Conservation (phyloP, 176 grass and related monocot genomes). For the Oryza officinalis region DNA sequence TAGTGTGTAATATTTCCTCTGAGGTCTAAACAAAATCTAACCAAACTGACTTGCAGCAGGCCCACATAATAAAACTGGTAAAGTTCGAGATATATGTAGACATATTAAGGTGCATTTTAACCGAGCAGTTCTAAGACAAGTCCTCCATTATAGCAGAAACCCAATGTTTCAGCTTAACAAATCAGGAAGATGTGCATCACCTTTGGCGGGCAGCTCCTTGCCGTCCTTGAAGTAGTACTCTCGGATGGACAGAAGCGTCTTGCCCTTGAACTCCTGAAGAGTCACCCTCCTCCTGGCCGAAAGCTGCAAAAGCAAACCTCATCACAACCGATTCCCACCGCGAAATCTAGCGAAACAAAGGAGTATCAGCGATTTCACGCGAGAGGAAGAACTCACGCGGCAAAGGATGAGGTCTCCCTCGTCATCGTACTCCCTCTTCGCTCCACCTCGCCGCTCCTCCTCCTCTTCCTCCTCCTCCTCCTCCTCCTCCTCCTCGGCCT, state of each 20-base stretch:
- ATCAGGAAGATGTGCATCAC: slow-evolving; percentile 37
- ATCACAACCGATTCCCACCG: not conserved
- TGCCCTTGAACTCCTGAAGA: slow-evolving; percentile 71
- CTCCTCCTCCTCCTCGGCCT: slow-evolving; percentile 13
- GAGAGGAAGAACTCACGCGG: slow-evolving; percentile 53
- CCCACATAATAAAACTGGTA: not conserved
- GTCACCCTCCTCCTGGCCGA: slow-evolving; percentile 83
- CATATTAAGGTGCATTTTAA: not conserved
- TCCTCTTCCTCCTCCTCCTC: slow-evolving; percentile 34
- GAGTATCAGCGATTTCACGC: not conserved
- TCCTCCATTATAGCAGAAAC: not conserved
- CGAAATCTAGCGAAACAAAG: slow-evolving; percentile 33
- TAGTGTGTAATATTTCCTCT: not conserved
- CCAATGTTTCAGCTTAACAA: not conserved
- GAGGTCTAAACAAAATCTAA: not conserved
- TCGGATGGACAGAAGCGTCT: slow-evolving; percentile 73
- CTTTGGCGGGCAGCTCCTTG: slow-evolving; percentile 82
- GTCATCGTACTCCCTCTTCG: slow-evolving; percentile 62
- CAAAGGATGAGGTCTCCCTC: slow-evolving; percentile 81
- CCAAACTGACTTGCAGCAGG: slow-evolving; percentile 10
- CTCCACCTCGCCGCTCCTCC: not conserved
- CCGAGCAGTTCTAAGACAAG: not conserved
- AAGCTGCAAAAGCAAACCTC: slow-evolving; percentile 56
- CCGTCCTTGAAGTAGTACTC: slow-evolving; percentile 86
- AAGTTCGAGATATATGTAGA: not conserved